Evolutionary conservation across 106 monocot genomes (phyloP), one percentile per base, ranked within the genome.

Genomic region (Dendrobium huoshanense): DNA sequence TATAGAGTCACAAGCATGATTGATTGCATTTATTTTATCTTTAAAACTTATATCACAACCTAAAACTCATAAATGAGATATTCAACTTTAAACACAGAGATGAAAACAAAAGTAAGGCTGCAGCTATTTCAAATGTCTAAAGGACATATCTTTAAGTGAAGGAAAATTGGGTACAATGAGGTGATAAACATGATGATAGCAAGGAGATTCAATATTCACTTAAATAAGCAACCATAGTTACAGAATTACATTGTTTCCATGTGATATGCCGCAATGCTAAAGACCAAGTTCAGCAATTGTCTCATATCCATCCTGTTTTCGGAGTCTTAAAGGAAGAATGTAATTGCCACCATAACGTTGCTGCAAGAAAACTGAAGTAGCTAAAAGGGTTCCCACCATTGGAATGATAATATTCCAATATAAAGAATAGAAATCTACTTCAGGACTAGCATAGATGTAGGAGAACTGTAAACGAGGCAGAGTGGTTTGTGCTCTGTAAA

Each of bases 341-440:
- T 37, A 87, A 51, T 19, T 29, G 25, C 95, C 89, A 77, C 91
- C 93, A 82, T 86, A 84, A 31, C 78, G 79, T 79, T 95, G 95
- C 82, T 95, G 95, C 61, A 91, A 77, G 82, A 56, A 88, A 27
- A 93, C 74, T 1, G 89, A 19, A 64, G 81, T 27, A 7, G 83
- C 83, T 85, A 93, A 81, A 11, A 93, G 43, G n/a, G 85, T 18
- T 47, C 80, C 89, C 79, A 16, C 88, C 47, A 77, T 89, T 77
- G 91, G 89, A 72, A 93, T 77, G 27, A 91, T 82, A 73, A 89
- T 85, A 85, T 93, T 88, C 93, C 91, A 95, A 13, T 59, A 81
- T 67, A 65, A 78, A 13, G 93, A 86, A 68, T 85, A 93, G 11
- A 89, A 72, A 55, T 88, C 93, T 25, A 58, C 84, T 43, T 72